Conservation (phyloP, 2,329 filamentous ascomycete species). For the Xylogone sp. region DNA sequence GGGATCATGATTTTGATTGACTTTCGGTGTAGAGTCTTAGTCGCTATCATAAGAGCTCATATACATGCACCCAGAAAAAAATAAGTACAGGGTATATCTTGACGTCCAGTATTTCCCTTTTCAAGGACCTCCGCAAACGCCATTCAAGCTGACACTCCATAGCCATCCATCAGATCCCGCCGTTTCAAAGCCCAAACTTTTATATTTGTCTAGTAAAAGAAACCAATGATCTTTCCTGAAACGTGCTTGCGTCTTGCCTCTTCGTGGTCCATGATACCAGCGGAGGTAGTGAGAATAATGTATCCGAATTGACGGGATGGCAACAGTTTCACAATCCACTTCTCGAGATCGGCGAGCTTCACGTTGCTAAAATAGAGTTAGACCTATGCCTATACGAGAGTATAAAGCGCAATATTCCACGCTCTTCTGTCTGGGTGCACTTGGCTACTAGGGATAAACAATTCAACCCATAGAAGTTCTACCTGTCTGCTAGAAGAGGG, state of each 20-base stretch:
- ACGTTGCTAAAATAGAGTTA: no score
- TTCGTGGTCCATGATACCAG: slow-evolving; percentile 99
- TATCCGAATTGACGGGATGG: slow-evolving; percentile 99
- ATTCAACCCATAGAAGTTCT: no score
- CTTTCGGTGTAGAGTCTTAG: slow-evolving; percentile 26
- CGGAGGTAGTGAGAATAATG: slow-evolving; percentile 97
- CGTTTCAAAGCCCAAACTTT: slow-evolving; percentile 21
- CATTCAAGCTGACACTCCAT: not conserved
- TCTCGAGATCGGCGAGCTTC: slow-evolving; percentile 95
- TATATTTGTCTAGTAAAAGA: slow-evolving; percentile 81
- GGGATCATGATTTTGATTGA: slow-evolving; percentile 28
- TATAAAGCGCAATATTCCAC: no score
- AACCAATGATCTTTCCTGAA: slow-evolving; percentile 97
- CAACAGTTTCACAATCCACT: slow-evolving; percentile 99
- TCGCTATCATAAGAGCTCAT: slow-evolving; percentile 19
- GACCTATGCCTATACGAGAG: no score
- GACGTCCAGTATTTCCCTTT: not conserved
- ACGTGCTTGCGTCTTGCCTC: slow-evolving; percentile 99
- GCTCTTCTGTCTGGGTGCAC: no score
- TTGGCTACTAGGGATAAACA: no score
- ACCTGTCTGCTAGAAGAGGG: no score
- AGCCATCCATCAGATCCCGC: slow-evolving; percentile 20
- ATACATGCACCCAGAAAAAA: slow-evolving; percentile 17
- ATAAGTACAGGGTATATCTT: slow-evolving; percentile 23
- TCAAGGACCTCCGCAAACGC: not conserved